Conservation (phyloP, 345 rosid species). For the Salix viminalis region DNA sequence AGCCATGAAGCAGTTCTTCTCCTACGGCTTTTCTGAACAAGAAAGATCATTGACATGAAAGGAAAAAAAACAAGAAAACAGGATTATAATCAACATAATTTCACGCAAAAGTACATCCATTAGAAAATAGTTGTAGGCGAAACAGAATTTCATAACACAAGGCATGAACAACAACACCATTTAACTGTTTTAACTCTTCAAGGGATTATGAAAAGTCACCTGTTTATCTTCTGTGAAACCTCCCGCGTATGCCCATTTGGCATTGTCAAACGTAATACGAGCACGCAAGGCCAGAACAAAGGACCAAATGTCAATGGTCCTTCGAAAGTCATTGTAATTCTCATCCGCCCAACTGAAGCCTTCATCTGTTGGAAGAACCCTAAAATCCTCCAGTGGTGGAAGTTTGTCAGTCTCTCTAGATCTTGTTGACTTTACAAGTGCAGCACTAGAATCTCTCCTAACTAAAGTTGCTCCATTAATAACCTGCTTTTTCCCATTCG, state of each 20-base stretch:
- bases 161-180: neutral
- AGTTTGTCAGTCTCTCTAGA: constrained; percentile 34
- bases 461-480: constrained; percentile 58
- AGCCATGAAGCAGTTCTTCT: constrained; percentile 81
- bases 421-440: constrained; percentile 39
- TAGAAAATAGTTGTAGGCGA: neutral
- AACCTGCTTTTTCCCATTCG: constrained; percentile 53
- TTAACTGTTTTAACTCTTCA: neutral
- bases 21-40: constrained; percentile 61
- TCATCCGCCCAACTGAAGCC: constrained; percentile 93
- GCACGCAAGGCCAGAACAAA: constrained; percentile 64
- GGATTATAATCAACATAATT: neutral
- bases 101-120: neutral
- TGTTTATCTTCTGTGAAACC: constrained; percentile 80
- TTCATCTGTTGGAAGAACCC: constrained; percentile 84
- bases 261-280: constrained; percentile 73
- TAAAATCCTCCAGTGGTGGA: constrained; percentile 61
- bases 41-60: constrained; percentile 19
- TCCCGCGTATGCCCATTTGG: constrained; percentile 78
- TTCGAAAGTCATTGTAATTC: constrained; percentile 67
- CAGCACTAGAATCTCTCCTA: constrained; percentile 35
- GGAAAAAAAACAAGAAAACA: neutral
- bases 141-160: neutral
- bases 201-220: constrained; percentile 31
- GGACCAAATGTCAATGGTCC: constrained; percentile 89